phyloP scores from a whole-genome alignment of 257 asterid species.

The Lycium barbarum region DNA sequence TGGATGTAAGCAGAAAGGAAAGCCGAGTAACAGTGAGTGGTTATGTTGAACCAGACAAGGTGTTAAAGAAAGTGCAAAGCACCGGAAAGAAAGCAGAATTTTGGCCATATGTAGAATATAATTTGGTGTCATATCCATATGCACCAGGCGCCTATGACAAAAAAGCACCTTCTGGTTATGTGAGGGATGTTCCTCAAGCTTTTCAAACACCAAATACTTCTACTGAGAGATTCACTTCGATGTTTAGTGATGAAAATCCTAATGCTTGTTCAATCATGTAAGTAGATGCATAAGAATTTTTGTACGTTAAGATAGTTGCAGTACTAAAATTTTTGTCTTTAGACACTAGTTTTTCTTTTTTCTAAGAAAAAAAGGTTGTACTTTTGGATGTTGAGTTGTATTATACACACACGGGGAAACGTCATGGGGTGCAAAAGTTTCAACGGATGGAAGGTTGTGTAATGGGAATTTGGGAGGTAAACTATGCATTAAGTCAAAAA shows the following conservation, averaged over 20 bases:
- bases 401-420: no score
- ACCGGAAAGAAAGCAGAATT: slow-evolving; percentile 52
- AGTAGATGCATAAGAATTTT: background rate
- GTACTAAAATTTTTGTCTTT: background rate
- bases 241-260: slow-evolving; percentile 80
- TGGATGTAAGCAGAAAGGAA: slow-evolving; percentile 64
- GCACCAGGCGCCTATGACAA: slow-evolving; percentile 73
- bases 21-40: slow-evolving; percentile 71
- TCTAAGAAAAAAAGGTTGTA: no score
- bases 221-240: slow-evolving; percentile 46
- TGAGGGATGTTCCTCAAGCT: slow-evolving; percentile 70
- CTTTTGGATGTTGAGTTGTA: background rate
- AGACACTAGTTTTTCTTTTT: no score
- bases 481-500: no score
- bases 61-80: slow-evolving; percentile 48
- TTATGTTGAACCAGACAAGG: slow-evolving; percentile 60
- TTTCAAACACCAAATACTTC: slow-evolving; percentile 49
- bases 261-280: slow-evolving; percentile 76
- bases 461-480: no score
- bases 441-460: no score
- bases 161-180: slow-evolving; percentile 80
- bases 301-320: background rate
- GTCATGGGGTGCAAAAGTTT: no score
- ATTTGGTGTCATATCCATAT: slow-evolving; percentile 70
- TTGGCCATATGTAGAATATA: slow-evolving; percentile 74